Conservation (phyloP, 371 early-diverging fungal species). For the Mucor mucedo region DNA sequence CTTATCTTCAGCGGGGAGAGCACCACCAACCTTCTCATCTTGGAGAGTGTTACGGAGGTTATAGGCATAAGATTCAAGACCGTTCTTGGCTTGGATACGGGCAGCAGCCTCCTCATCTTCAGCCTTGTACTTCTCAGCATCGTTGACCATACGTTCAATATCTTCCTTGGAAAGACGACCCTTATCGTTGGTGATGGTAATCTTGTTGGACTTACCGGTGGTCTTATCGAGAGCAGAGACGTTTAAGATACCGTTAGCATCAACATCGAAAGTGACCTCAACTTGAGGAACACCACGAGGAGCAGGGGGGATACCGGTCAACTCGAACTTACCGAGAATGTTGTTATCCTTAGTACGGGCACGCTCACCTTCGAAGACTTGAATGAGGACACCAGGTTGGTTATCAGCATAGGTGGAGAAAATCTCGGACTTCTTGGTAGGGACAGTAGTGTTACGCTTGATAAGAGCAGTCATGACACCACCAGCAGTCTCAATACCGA, state of each 20-base stretch:
- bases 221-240: constrained; percentile 93
- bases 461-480: constrained; percentile 81
- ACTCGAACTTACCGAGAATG: constrained; percentile 89
- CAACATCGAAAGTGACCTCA: constrained; percentile 93
- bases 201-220: constrained; percentile 83
- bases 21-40: constrained; percentile 80
- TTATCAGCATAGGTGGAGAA: constrained; percentile 44
- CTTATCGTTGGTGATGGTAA: constrained; percentile 92
- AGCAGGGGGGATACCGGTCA: constrained; percentile 88
- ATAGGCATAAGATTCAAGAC: constrained; percentile 87
- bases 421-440: constrained; percentile 88
- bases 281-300: constrained; percentile 93
- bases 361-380: constrained; percentile 94
- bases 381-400: constrained; percentile 91
- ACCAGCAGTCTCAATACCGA: constrained; percentile 96
- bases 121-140: constrained; percentile 89
- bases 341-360: constrained; percentile 92
- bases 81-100: constrained; percentile 84
- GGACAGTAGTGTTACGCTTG: constrained; percentile 91
- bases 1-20: constrained; percentile 68
- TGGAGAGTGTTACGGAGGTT: constrained; percentile 83
- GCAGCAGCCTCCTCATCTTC: constrained; percentile 86
- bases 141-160: constrained; percentile 88
- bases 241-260: constrained; percentile 94
- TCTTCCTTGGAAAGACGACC: constrained; percentile 92